These are phyloP conservation scores for Codiaeum variegatum DNA, from an alignment of 441 rosid genomes.

Conservation along the genomic window DNA sequence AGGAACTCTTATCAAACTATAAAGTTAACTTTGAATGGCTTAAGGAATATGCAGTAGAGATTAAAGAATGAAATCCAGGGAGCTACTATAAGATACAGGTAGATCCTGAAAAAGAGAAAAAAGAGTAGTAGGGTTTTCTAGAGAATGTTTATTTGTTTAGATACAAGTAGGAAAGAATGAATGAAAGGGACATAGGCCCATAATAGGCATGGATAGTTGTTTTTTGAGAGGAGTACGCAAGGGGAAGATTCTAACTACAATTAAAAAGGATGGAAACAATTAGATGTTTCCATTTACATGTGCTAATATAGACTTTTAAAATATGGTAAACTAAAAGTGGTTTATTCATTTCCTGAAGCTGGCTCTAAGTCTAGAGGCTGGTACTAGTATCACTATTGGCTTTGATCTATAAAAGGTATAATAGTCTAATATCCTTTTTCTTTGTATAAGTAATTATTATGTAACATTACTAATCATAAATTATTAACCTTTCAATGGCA, in stretches of 20 bases:
- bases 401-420: not conserved
- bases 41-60: not conserved
- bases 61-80: not conserved
- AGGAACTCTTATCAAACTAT: too few relatives aligned
- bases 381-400: not conserved
- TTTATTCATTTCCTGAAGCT: not conserved
- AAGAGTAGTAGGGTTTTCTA: not conserved
- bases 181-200: not conserved
- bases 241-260: not conserved
- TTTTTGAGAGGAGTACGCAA: too few relatives aligned
- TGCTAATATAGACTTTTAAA: not conserved
- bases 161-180: not conserved
- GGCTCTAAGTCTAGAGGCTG: not conserved
- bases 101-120: not conserved
- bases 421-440: too few relatives aligned
- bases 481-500: too few relatives aligned
- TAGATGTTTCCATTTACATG: not conserved
- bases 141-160: not conserved
- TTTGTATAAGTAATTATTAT: too few relatives aligned
- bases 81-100: not conserved
- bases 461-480: too few relatives aligned
- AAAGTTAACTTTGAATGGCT: too few relatives aligned
- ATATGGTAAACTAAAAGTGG: not conserved
- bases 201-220: constrained; percentile 2
- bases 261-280: constrained; percentile 2